These are phyloP conservation scores for Metarhizium sp. DNA, from an alignment of 2,329 filamentous ascomycete genomes.

Conservation along the genomic window DNA sequence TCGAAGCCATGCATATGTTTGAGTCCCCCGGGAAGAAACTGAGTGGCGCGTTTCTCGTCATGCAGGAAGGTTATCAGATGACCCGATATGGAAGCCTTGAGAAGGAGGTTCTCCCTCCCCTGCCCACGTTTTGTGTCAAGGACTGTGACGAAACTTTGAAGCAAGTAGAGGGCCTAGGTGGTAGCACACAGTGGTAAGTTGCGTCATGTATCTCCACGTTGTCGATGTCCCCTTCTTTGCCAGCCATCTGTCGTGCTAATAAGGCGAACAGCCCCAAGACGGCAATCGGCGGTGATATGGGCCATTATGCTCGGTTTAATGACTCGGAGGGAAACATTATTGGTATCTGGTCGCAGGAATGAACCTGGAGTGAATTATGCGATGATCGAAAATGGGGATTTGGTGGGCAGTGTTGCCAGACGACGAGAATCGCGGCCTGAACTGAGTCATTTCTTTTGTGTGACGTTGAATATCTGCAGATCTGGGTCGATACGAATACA, in stretches of 20 bases:
- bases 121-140: slow-evolving; percentile 24
- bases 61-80: slow-evolving; percentile 19
- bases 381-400: background rate
- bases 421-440: no score
- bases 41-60: slow-evolving; percentile 24
- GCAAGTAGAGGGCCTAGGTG: slow-evolving; percentile 19
- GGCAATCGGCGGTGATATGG: slow-evolving; percentile 22
- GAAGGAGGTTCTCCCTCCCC: slow-evolving; percentile 16
- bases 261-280: slow-evolving; percentile 22
- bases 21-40: slow-evolving; percentile 17
- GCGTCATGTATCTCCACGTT: background rate
- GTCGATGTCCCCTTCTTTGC: background rate
- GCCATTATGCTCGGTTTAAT: slow-evolving; percentile 25
- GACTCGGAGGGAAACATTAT: slow-evolving; percentile 30
- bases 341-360: slow-evolving; percentile 23
- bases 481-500: no score
- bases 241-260: slow-evolving; percentile 1
- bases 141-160: slow-evolving; percentile 22
- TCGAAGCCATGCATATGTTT: slow-evolving; percentile 25
- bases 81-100: slow-evolving; percentile 15
- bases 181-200: slow-evolving; percentile 26
- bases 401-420: no score
- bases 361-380: slow-evolving; percentile 1
- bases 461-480: no score
- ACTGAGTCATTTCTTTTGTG: no score